These are phyloP conservation scores for Cyphellophora europaea DNA, from an alignment of 2,329 filamentous ascomycete genomes.

Conservation along the genomic window DNA sequence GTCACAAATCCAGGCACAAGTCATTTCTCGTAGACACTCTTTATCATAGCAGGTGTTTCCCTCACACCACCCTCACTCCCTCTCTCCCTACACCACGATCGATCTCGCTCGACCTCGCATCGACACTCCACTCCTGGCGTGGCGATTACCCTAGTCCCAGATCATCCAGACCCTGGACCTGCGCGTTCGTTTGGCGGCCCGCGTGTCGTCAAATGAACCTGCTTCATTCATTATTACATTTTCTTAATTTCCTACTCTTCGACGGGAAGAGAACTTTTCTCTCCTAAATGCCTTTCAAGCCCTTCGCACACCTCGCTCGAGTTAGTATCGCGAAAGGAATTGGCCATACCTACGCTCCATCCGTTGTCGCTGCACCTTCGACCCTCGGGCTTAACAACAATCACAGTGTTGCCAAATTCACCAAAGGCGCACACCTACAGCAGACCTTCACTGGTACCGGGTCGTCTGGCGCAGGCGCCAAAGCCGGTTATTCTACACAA, in stretches of 20 bases:
- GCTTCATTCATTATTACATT: slow-evolving; percentile 54
- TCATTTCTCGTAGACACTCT: slow-evolving; percentile 12
- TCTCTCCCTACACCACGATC: slow-evolving; percentile 2
- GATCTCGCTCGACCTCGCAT: slow-evolving; percentile 5
- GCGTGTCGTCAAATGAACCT: slow-evolving; percentile 97
- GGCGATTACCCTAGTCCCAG: no score
- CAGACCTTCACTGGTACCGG: slow-evolving; percentile 61
- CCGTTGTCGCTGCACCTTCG: slow-evolving; percentile 90
- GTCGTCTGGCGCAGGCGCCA: slow-evolving; percentile 40
- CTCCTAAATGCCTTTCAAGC: slow-evolving; percentile 81
- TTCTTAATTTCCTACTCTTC: slow-evolving; percentile 42
- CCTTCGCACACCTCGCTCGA: slow-evolving; percentile 76
- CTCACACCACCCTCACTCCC: slow-evolving; percentile 3
- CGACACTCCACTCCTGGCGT: slow-evolving; percentile 19
- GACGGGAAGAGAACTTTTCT: slow-evolving; percentile 55
- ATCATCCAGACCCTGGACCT: slow-evolving; percentile 10
- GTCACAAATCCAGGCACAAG: slow-evolving; percentile 8
- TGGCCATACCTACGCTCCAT: slow-evolving; percentile 96
- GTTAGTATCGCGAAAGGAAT: slow-evolving; percentile 95
- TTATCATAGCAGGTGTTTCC: slow-evolving; percentile 7
- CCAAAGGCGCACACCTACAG: slow-evolving; percentile 57
- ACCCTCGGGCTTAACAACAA: slow-evolving; percentile 50
- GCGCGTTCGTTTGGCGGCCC: slow-evolving; percentile 88
- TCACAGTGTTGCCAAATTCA: slow-evolving; percentile 41
- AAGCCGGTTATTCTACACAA: slow-evolving; percentile 47